These are phyloP conservation scores for Pythium apleroticum DNA, from an alignment of 352 stramenopile genomes.

Conservation along the genomic window DNA sequence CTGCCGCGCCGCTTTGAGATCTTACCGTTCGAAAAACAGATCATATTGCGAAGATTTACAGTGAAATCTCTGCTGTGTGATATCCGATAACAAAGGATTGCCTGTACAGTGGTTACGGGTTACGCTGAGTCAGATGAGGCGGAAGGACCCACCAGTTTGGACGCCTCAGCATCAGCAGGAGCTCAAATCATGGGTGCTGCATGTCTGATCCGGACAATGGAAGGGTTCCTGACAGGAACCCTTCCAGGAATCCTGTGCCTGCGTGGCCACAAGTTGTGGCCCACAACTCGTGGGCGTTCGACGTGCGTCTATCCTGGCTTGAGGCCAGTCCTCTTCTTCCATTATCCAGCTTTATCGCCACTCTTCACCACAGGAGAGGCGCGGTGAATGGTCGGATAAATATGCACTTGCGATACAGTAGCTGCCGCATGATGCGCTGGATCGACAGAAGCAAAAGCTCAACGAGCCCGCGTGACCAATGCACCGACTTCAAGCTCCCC, in stretches of 20 bases:
- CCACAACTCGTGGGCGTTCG: neutral
- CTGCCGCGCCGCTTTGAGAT: conserved; percentile 24
- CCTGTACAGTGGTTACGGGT: neutral
- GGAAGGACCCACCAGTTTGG: too few relatives aligned
- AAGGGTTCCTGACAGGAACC: too few relatives aligned
- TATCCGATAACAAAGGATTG: neutral
- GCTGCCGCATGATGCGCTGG: neutral
- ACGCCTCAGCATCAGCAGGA: too few relatives aligned
- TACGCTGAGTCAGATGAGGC: too few relatives aligned
- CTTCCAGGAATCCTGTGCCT: too few relatives aligned
- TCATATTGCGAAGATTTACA: neutral
- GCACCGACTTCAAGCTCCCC: neutral
- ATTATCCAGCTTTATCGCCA: too few relatives aligned
- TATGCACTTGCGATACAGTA: too few relatives aligned
- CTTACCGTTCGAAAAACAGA: conserved; percentile 9
- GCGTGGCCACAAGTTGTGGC: too few relatives aligned
- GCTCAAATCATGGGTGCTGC: too few relatives aligned
- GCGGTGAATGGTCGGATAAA: too few relatives aligned
- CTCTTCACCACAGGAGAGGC: too few relatives aligned
- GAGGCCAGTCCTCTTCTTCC: neutral
- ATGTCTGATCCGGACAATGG: too few relatives aligned
- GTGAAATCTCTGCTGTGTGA: conserved; percentile 1
- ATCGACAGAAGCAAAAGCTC: neutral
- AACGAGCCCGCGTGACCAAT: neutral
- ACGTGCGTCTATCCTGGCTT: neutral